Conservation (phyloP, 78 protist species). For the Isochrysis galbana region DNA sequence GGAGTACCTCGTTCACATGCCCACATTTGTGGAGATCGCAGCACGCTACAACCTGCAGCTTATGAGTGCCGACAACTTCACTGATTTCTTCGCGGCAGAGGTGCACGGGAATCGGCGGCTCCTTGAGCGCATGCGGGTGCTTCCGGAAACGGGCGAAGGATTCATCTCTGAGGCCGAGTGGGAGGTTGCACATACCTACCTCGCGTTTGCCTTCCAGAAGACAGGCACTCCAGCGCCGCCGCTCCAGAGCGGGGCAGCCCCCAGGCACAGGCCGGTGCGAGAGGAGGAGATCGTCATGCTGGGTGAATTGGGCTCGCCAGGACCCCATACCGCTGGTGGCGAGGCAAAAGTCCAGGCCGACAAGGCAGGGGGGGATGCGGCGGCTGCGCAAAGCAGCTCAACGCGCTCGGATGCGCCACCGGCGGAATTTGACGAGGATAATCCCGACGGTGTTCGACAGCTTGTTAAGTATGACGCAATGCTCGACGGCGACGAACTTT, state of each 20-base stretch:
- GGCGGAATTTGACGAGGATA: background rate
- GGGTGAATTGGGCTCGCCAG: background rate
- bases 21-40: background rate
- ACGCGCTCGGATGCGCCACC: background rate
- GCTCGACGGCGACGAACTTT: background rate
- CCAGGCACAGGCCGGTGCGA: background rate
- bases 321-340: background rate
- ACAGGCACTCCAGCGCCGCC: background rate
- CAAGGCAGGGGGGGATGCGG: background rate
- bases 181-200: background rate
- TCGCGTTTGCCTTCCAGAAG: background rate
- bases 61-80: background rate
- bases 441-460: no score
- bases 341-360: background rate
- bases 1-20: background rate
- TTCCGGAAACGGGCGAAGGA: background rate
- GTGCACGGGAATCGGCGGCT: background rate
- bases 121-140: slow-evolving; percentile 7
- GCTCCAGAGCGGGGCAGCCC: background rate
- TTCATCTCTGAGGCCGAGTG: background rate
- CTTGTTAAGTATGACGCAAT: no score
- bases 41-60: background rate
- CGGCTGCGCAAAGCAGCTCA: background rate
- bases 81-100: background rate
- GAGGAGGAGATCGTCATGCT: background rate